Percentiles rank a stretch among this genome's conserved stretches.
phyloP scores from a whole-genome alignment of 139 green algal species.

The Picochlorum sp. region DNA sequence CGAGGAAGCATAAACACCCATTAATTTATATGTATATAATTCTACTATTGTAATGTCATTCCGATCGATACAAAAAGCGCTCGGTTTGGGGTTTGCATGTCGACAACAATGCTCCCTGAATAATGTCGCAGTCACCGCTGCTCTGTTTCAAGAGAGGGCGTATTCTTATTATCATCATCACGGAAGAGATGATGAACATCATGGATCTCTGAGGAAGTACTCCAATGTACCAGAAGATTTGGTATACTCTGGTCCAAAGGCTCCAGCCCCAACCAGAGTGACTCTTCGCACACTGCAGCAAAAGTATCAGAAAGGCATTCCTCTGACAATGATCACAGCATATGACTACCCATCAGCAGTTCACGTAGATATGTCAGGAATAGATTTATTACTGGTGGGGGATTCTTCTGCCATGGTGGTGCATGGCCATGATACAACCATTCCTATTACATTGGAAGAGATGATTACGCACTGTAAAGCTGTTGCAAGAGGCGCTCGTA shows the following conservation, averaged over 20 bases:
- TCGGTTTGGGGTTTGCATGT: too few relatives aligned
- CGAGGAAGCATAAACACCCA: conserved; percentile 24
- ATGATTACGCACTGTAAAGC: conserved; percentile 92
- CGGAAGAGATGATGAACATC: too few relatives aligned
- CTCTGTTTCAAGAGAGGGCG: too few relatives aligned
- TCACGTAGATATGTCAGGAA: conserved; percentile 82
- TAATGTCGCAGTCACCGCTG: too few relatives aligned
- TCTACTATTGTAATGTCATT: neutral
- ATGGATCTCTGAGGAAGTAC: neutral
- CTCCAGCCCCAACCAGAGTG: conserved; percentile 42
- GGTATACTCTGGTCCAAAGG: conserved; percentile 13
- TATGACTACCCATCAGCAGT: conserved; percentile 99
- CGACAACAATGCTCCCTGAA: too few relatives aligned
- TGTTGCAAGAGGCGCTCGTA: conserved; percentile 65
- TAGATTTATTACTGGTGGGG: conserved; percentile 93
- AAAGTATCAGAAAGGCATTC: conserved; percentile 71
- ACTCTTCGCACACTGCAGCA: conserved; percentile 70
- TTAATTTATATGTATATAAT: neutral
- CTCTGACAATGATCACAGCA: conserved; percentile 90
- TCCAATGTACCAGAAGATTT: conserved; percentile 10
- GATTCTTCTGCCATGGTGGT: conserved; percentile 96
- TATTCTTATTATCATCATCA: too few relatives aligned
- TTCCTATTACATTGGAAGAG: conserved; percentile 93
- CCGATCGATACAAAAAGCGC: conserved; percentile 2
- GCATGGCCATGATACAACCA: conserved; percentile 97